Evolutionary conservation across 2,329 filamentous ascomycete species (phyloP), one percentile per base, ranked within the genome.

Genomic region (Penicillium freii): DNA sequence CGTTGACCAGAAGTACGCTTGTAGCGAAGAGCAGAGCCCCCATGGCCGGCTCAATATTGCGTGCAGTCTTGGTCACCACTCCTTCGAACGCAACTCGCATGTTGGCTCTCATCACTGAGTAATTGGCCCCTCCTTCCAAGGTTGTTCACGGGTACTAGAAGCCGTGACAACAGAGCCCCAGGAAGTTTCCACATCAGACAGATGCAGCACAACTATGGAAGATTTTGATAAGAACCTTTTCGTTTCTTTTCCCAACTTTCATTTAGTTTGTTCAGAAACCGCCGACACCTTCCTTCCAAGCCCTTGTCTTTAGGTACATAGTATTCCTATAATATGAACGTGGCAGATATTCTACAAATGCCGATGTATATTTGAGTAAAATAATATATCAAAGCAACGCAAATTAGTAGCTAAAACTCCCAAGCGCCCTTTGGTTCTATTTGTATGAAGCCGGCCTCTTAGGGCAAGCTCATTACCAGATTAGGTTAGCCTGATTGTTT

Each of bases 21-120:
- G 29, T 13, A 13, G 11, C 5, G 5, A 33, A 13, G 5, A 5
- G 11, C 11, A 5, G 31, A 33, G 31, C 31, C 31, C 5, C 31
- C 11, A 13, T 33, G 11, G 11, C 31, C 11, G 31, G 5, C 31
- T 89, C 66, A 85, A 82, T 39, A 87, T 97, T 58, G 83, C 97
- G 52, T 96, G 92, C 3, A 92, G 93, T 0, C 71, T 87, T 13
- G 92, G 92, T 1, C 82, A 82, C 52, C 92, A 97, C 74, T 94
- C 86, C 66, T 82, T 85, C 47, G 86, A 88, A 50, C 91, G 92
- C 0, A 87, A 84, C 55, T 90, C 89, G 1, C 87, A 85, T 64
- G 73, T 97, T 58, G 88, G 92, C 5, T 87, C 88, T 55, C n/a
- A 31, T 45, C 6, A 11, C 40, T 42, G 13, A 25, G 13, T 25